Conservation (phyloP, 2,329 filamentous ascomycete species). For the Xylariales sp. region DNA sequence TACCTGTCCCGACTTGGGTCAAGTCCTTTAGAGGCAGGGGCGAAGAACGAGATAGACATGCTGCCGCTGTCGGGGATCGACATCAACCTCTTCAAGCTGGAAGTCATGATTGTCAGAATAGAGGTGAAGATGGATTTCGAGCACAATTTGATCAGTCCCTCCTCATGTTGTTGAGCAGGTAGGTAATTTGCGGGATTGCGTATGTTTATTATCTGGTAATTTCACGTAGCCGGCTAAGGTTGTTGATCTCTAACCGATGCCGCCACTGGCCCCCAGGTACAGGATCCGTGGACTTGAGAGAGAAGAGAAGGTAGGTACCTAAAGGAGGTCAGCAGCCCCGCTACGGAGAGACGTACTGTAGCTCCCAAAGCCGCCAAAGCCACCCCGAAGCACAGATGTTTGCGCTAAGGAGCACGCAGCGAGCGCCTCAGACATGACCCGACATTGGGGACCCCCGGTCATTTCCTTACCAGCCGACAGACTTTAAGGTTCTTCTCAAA, state of each 20-base stretch:
- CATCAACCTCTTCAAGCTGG: too few relatives aligned
- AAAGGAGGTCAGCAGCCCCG: neutral
- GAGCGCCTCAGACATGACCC: neutral
- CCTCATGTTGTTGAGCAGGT: too few relatives aligned
- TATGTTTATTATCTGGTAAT: slow-evolving; percentile 5
- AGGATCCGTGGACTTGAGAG: neutral
- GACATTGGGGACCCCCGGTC: neutral
- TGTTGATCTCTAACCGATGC: neutral
- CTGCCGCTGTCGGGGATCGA: too few relatives aligned
- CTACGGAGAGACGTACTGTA: too few relatives aligned
- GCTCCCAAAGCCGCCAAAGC: neutral
- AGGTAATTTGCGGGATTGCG: slow-evolving; percentile 5
- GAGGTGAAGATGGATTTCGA: too few relatives aligned
- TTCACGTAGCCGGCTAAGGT: neutral
- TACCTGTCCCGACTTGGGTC: too few relatives aligned
- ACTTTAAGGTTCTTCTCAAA: slow-evolving; percentile 8
- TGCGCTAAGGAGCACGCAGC: neutral
- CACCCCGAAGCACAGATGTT: neutral
- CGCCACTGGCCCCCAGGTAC: neutral
- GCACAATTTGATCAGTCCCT: too few relatives aligned
- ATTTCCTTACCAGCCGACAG: slow-evolving; percentile 6
- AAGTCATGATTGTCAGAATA: too few relatives aligned
- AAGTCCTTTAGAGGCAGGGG: too few relatives aligned
- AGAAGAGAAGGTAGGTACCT: neutral
- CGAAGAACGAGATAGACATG: too few relatives aligned